Conservation (phyloP, 1,284 basidiomycete species). For the Moesziomyces antarcticus region DNA sequence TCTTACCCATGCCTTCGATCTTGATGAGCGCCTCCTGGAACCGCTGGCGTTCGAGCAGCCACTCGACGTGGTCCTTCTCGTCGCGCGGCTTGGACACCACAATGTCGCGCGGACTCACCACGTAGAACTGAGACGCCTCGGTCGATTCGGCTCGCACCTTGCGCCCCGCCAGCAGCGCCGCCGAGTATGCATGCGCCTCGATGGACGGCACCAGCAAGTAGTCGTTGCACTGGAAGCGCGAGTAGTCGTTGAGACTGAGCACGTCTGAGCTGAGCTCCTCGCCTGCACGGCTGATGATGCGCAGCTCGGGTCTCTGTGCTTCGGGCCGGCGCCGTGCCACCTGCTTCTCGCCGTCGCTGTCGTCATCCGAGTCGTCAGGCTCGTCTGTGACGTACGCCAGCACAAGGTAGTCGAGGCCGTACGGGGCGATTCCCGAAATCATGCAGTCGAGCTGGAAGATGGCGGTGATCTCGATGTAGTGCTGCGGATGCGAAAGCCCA, state of each 20-base stretch:
- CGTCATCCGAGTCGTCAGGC: constrained; percentile 43
- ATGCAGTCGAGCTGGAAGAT: constrained; percentile 95
- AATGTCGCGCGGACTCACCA: constrained; percentile 85
- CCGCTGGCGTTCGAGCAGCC: constrained; percentile 85
- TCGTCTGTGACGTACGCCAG: constrained; percentile 75
- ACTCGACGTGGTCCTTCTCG: constrained; percentile 87
- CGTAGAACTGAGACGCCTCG: constrained; percentile 73
- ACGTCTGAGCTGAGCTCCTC: constrained; percentile 91
- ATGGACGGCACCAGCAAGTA: constrained; percentile 75
- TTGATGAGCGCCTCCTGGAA: constrained; percentile 90
- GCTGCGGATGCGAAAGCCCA: constrained; percentile 20
- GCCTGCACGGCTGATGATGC: constrained; percentile 86
- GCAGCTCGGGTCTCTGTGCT: constrained; percentile 88
- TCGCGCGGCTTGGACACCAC: constrained; percentile 87
- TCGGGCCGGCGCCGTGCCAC: constrained; percentile 62
- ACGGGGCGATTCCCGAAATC: constrained; percentile 88
- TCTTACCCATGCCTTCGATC: constrained; percentile 76
- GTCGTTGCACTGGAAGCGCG: constrained; percentile 91
- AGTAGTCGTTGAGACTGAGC: constrained; percentile 80
- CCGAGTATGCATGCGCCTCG: constrained; percentile 50
- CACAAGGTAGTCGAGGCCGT: constrained; percentile 77
- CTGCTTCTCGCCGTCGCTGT: constrained; percentile 20
- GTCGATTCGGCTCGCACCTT: constrained; percentile 32
- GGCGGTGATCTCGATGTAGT: constrained; percentile 82
- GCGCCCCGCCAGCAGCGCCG: constrained; percentile 36